A percentile compares a stretch with the other conserved stretches of the same genome.
Evolutionary conservation across 192 early-diverging fungal genomes (phyloP).

Genomic region (Coemansia sp.): DNA sequence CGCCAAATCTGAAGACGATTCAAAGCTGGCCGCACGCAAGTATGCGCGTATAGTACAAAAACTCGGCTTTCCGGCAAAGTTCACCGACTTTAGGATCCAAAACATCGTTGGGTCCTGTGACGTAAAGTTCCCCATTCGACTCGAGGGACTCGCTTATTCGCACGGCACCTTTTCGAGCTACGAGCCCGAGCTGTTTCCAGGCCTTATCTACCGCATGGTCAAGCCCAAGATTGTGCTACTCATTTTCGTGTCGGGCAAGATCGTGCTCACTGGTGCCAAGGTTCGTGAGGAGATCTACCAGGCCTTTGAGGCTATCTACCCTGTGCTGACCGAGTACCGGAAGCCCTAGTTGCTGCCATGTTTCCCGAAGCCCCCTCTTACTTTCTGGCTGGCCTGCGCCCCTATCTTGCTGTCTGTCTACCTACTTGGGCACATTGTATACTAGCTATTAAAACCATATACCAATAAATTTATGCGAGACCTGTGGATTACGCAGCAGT

Average conservation of each 20-base stretch:
- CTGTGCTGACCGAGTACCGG: slow-evolving; percentile 86
- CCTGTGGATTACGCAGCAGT: background rate
- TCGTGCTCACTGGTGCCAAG: slow-evolving; percentile 99
- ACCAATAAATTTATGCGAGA: background rate
- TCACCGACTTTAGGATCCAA: slow-evolving; percentile 99
- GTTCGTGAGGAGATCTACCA: slow-evolving; percentile 98
- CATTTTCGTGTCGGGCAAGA: slow-evolving; percentile 99
- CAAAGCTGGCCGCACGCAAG: slow-evolving; percentile 95
- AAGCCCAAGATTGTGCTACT: slow-evolving; percentile 98
- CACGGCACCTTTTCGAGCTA: slow-evolving; percentile 89
- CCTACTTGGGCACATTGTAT: background rate
- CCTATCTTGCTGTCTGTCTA: background rate
- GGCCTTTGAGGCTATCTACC: slow-evolving; percentile 97
- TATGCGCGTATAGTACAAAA: slow-evolving; percentile 99
- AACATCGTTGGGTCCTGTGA: slow-evolving; percentile 99
- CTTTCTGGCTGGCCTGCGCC: background rate
- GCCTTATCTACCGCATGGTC: slow-evolving; percentile 98
- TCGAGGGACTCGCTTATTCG: slow-evolving; percentile 93
- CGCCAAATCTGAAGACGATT: slow-evolving; percentile 97
- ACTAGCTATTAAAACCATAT: background rate
- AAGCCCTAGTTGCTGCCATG: slow-evolving; percentile 50
- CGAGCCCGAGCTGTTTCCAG: slow-evolving; percentile 98
- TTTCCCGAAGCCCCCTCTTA: background rate
- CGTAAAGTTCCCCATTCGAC: slow-evolving; percentile 98
- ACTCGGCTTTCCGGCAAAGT: slow-evolving; percentile 96